A percentile compares a stretch with the other conserved stretches of the same genome.
Conservation (phyloP, 768 basidiomycete species). For the Daedalea quercina region DNA sequence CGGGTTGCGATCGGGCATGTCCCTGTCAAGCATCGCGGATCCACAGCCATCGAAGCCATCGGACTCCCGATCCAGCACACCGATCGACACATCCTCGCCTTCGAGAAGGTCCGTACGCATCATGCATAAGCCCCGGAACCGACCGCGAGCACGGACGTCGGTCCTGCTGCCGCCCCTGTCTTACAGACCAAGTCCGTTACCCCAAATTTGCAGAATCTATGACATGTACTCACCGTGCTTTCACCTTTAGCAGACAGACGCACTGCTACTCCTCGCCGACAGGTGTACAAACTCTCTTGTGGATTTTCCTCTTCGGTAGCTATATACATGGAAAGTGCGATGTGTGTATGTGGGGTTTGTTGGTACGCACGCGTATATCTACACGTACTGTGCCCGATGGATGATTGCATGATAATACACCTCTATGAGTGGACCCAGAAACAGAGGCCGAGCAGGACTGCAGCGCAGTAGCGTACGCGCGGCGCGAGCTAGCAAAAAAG, state of each 20-base stretch:
- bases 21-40: not conserved
- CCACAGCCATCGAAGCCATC: not conserved
- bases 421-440: not conserved
- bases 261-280: too few species aligned
- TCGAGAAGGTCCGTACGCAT: not conserved
- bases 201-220: too few species aligned
- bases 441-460: not conserved
- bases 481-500: not conserved
- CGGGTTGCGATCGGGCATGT: too few species aligned
- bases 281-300: not conserved
- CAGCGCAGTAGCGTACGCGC: too few species aligned
- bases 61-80: not conserved
- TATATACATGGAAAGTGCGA: not conserved
- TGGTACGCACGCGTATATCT: not conserved
- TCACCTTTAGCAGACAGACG: too few species aligned
- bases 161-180: too few species aligned
- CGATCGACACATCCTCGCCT: not conserved
- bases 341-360: not conserved
- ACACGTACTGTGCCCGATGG: not conserved
- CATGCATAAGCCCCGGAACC: not conserved
- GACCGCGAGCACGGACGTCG: too few species aligned
- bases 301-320: not conserved
- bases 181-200: not conserved
- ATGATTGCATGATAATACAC: slow-evolving; percentile 1
- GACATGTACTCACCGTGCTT: too few species aligned